Evolutionary conservation across 2,329 filamentous ascomycete species (phyloP).

Genomic region (Lachnellula cervina): DNA sequence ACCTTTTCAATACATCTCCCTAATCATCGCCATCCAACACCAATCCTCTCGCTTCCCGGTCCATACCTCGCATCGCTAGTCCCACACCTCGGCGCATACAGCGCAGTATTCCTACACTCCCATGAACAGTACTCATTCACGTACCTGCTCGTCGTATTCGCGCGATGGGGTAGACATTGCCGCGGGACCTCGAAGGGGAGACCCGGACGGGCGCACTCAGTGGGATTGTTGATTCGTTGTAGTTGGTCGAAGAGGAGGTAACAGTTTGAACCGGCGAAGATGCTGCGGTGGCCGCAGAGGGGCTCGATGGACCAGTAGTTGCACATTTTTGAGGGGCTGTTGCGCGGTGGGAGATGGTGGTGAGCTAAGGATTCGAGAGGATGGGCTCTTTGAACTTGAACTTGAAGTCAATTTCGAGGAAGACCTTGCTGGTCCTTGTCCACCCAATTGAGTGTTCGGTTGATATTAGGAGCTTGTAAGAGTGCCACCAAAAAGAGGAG

Average conservation of each 20-base stretch:
- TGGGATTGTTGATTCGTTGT: slow-evolving; percentile 29
- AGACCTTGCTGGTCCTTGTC: background rate
- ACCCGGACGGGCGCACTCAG: slow-evolving; percentile 11
- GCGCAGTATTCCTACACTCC: slow-evolving; percentile 30
- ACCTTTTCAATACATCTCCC: background rate
- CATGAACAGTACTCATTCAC: slow-evolving; percentile 22
- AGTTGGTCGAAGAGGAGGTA: slow-evolving; percentile 29
- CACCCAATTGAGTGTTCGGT: background rate
- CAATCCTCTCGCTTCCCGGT: slow-evolving; percentile 26
- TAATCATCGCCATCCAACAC: slow-evolving; percentile 29
- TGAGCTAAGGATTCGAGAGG: background rate
- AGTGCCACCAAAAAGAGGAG: background rate
- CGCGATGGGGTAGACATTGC: slow-evolving; percentile 22
- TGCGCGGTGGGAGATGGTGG: background rate
- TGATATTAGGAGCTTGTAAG: background rate
- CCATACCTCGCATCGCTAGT: slow-evolving; percentile 25
- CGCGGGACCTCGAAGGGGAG: slow-evolving; percentile 27
- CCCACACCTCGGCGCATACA: slow-evolving; percentile 23
- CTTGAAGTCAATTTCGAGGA: background rate
- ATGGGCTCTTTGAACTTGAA: background rate
- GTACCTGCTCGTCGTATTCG: slow-evolving; percentile 18
- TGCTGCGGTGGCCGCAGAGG: slow-evolving; percentile 27
- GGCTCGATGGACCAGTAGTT: slow-evolving; percentile 24
- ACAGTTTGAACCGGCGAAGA: slow-evolving; percentile 28
- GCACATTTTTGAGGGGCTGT: slow-evolving; percentile 22